Conservation (phyloP, 352 stramenopile genomes). For the Phytophthora constricta region DNA sequence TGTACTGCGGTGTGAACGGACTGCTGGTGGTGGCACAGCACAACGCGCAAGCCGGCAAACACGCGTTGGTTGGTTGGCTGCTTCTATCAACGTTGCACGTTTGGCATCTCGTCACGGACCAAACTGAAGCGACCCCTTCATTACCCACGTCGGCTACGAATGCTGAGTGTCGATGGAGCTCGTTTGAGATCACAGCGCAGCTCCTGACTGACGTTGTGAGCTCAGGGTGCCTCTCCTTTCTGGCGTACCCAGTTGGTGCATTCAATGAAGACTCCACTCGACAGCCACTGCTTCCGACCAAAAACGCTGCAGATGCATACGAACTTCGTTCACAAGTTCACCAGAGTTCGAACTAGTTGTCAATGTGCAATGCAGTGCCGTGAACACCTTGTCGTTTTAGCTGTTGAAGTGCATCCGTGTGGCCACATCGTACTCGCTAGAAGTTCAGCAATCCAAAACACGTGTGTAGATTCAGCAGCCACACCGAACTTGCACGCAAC, state of each 20-base stretch:
- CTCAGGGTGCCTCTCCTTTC: background rate
- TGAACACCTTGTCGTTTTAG: no score
- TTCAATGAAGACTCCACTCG: background rate
- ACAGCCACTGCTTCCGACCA: background rate
- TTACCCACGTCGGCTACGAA: background rate
- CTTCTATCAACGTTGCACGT: constrained; percentile 13
- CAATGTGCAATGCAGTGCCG: no score
- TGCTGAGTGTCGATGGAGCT: background rate
- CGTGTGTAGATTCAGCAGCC: background rate
- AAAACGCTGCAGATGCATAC: background rate
- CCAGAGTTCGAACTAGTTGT: no score
- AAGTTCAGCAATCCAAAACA: background rate
- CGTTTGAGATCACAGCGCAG: background rate
- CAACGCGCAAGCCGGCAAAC: constrained; percentile 6
- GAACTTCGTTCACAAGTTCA: background rate
- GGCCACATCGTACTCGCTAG: no score
- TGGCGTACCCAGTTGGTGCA: background rate
- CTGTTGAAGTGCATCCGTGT: background rate
- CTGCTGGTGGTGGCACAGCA: constrained; percentile 1
- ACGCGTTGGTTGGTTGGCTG: constrained; percentile 13
- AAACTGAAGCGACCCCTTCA: background rate
- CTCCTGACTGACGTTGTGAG: background rate
- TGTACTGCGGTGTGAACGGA: constrained; percentile 15
- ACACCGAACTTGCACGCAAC: background rate
- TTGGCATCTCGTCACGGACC: constrained; percentile 4